These are phyloP conservation scores for Pleurotus ostreatus DNA, from an alignment of 768 basidiomycete species.

Conservation along the genomic window DNA sequence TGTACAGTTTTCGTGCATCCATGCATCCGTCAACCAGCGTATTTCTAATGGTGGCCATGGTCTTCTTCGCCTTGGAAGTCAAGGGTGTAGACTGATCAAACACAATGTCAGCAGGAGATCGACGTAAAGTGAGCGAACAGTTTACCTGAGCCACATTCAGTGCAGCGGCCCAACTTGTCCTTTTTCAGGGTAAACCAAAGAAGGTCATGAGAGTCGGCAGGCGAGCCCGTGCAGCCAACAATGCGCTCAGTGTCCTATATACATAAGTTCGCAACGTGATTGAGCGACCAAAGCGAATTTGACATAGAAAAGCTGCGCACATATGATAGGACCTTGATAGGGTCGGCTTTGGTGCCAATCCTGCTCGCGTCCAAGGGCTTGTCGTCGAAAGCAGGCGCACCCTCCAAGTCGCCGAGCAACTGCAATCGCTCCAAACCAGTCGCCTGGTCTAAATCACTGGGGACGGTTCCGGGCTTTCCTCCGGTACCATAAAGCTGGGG, in stretches of 20 bases:
- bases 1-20: constrained; percentile 1
- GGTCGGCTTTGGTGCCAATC: constrained; percentile 83
- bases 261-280: background rate
- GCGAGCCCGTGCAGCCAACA: constrained; percentile 92
- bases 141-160: constrained; percentile 91
- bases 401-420: constrained; percentile 83
- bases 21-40: background rate
- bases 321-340: constrained; percentile 82
- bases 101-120: background rate
- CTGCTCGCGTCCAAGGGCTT: constrained; percentile 80
- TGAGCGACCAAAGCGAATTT: background rate
- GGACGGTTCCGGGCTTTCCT: constrained; percentile 67
- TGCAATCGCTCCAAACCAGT: constrained; percentile 98
- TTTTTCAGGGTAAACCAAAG: constrained; percentile 74
- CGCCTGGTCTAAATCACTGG: constrained; percentile 85
- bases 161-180: constrained; percentile 75
- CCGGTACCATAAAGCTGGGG: constrained; percentile 72
- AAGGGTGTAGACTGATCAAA: constrained; percentile 59
- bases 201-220: constrained; percentile 93
- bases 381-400: constrained; percentile 86
- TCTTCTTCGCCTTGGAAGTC: constrained; percentile 37
- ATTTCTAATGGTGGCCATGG: constrained; percentile 11
- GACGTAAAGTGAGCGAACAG: constrained; percentile 9
- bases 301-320: constrained; percentile 43
- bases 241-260: constrained; percentile 74